Conservation (phyloP, 805 yeast species). For the Candida schatavii region DNA sequence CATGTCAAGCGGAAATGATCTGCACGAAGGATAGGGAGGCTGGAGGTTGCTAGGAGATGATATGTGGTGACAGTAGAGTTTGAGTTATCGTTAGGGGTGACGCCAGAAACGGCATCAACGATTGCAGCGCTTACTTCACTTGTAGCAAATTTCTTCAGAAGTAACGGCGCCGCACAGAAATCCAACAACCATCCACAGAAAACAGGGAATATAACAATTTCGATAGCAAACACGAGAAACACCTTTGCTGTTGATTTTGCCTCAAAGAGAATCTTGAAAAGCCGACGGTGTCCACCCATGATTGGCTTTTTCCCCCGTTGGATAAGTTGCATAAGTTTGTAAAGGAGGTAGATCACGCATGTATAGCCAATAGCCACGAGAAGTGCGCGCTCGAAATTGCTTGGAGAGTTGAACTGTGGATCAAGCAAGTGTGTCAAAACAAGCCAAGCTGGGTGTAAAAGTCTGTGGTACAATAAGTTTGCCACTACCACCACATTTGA, state of each 20-base stretch:
- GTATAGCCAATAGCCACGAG: slow-evolving; percentile 35
- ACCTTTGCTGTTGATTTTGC: slow-evolving; percentile 68
- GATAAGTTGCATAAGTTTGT: slow-evolving; percentile 29
- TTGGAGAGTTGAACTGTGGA: slow-evolving; percentile 19
- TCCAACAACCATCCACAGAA: slow-evolving; percentile 81
- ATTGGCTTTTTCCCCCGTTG: slow-evolving; percentile 38
- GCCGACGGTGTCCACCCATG: slow-evolving; percentile 46
- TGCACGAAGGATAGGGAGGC: not conserved
- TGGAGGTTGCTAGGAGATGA: not conserved
- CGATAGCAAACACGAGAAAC: slow-evolving; percentile 69
- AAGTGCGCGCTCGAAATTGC: slow-evolving; percentile 35
- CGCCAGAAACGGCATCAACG: too few species aligned
- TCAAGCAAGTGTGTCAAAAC: slow-evolving; percentile 18
- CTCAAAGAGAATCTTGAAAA: slow-evolving; percentile 54
- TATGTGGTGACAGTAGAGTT: not conserved
- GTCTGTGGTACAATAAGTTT: too few species aligned
- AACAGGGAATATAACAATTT: slow-evolving; percentile 80
- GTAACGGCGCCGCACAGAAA: slow-evolving; percentile 61
- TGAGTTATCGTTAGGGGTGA: not conserved
- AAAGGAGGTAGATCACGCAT: slow-evolving; percentile 20
- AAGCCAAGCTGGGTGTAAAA: slow-evolving; percentile 17
- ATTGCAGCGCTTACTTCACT: too few species aligned
- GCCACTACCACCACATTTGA: too few species aligned
- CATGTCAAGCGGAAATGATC: slow-evolving; percentile 5
- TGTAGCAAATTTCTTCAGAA: slow-evolving; percentile 16